Percentiles rank a stretch among this genome's conserved stretches.
Evolutionary conservation across 108 stramenopile genomes (phyloP).

Genomic region (Tribonema minus): DNA sequence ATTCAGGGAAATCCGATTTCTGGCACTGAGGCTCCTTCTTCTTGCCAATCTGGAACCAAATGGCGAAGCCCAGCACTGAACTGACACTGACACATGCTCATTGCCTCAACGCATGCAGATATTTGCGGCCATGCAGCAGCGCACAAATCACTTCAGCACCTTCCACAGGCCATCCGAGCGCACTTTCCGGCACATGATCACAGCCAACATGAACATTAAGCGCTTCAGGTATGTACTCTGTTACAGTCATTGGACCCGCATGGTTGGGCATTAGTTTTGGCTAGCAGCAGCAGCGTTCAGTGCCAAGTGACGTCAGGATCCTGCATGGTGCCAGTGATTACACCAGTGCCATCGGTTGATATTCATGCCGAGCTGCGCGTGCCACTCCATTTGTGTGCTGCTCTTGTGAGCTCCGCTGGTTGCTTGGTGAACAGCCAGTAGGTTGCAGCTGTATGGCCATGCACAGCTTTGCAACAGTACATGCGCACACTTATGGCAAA

Average conservation of each 20-base stretch:
- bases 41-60: no score
- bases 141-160: slow-evolving; percentile 38
- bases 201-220: not conserved
- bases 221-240: not conserved
- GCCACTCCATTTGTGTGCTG: no score
- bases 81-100: not conserved
- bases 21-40: not conserved
- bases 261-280: no score
- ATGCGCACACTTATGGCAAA: not conserved
- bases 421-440: not conserved
- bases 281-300: not conserved
- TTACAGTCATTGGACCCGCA: no score
- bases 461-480: not conserved
- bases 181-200: slow-evolving; percentile 28
- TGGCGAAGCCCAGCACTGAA: no score
- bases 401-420: no score
- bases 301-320: not conserved
- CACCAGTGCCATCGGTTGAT: no score
- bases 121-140: slow-evolving; percentile 32
- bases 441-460: not conserved
- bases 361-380: no score
- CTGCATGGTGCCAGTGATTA: no score
- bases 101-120: slow-evolving; percentile 7
- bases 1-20: not conserved
- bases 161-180: slow-evolving; percentile 24